These are phyloP conservation scores for Neocallimastix lanati DNA, from an alignment of 192 early-diverging fungal species.

Conservation along the genomic window DNA sequence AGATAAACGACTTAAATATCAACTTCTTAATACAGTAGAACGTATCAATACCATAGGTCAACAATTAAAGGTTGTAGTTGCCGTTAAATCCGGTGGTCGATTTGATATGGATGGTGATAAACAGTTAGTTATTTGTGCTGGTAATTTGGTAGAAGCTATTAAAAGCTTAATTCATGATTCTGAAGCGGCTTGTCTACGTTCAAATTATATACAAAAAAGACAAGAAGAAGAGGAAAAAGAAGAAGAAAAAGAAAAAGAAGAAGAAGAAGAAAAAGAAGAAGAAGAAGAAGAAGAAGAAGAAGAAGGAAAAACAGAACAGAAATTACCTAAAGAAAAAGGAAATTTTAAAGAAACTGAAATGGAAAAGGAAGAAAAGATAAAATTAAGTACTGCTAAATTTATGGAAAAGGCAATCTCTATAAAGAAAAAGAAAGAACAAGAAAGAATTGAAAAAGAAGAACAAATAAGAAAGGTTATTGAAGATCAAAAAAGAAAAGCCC, in stretches of 20 bases:
- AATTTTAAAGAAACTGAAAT: neutral
- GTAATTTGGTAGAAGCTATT: neutral
- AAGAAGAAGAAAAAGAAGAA: neutral
- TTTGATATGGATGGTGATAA: neutral
- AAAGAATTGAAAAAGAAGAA: no score
- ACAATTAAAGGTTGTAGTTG: neutral
- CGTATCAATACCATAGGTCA: neutral
- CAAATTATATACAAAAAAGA: neutral
- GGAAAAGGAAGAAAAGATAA: neutral
- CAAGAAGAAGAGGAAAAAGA: neutral
- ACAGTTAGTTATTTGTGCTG: neutral
- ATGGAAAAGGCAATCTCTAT: neutral
- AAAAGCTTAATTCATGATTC: neutral
- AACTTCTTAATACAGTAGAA: neutral
- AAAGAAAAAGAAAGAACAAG: neutral
- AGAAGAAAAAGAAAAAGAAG: neutral
- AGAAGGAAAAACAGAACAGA: neutral
- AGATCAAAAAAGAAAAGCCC: no score
- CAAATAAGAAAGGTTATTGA: no score
- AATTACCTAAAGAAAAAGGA: neutral
- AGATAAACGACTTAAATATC: neutral
- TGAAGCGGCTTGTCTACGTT: neutral
- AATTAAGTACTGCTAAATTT: neutral
- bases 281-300: neutral
- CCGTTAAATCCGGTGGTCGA: neutral